A percentile compares a stretch with the other conserved stretches of the same genome.
These are phyloP conservation scores for Plasmopara viticola DNA, from an alignment of 352 stramenopile species.

Conservation along the genomic window DNA sequence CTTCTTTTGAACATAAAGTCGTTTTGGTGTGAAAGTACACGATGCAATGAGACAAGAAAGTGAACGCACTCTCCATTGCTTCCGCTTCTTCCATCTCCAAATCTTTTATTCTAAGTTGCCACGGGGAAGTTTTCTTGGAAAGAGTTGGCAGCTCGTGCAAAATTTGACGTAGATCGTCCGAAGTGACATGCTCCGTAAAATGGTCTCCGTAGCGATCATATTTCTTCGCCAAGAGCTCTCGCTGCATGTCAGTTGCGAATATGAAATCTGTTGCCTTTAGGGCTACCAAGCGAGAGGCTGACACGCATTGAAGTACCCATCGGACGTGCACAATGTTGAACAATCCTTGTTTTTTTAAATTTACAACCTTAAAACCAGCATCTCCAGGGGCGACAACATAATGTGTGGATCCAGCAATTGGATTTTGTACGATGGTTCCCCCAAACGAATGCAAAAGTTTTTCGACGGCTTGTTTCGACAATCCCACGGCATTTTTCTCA, in stretches of 20 bases:
- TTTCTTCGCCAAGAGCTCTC: constrained; percentile 48
- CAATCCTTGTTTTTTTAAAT: constrained; percentile 72
- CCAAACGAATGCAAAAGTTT: constrained; percentile 67
- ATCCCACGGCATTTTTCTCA: constrained; percentile 18
- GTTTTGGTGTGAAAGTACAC: constrained; percentile 39
- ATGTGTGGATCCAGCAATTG: constrained; percentile 50
- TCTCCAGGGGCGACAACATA: constrained; percentile 60
- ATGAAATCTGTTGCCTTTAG: constrained; percentile 61
- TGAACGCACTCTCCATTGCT: constrained; percentile 57
- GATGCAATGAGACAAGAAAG: constrained; percentile 70
- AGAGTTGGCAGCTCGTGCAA: constrained; percentile 33
- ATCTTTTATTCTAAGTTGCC: constrained; percentile 38
- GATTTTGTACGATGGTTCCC: constrained; percentile 69
- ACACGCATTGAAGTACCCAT: constrained; percentile 54
- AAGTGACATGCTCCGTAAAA: constrained; percentile 49
- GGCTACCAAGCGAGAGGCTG: constrained; percentile 23
- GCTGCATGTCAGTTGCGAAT: constrained; percentile 57
- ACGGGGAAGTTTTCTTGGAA: constrained; percentile 17
- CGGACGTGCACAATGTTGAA: constrained; percentile 67
- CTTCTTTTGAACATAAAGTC: constrained; percentile 5
- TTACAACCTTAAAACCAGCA: constrained; percentile 69
- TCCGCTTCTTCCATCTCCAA: constrained; percentile 57
- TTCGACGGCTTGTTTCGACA: constrained; percentile 73
- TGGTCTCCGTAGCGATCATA: constrained; percentile 73
- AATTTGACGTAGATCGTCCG: constrained; percentile 44